Evolutionary conservation across 306 rosid genomes (phyloP), one percentile per base, ranked within the genome.

Genomic region (Vicia sativa): DNA sequence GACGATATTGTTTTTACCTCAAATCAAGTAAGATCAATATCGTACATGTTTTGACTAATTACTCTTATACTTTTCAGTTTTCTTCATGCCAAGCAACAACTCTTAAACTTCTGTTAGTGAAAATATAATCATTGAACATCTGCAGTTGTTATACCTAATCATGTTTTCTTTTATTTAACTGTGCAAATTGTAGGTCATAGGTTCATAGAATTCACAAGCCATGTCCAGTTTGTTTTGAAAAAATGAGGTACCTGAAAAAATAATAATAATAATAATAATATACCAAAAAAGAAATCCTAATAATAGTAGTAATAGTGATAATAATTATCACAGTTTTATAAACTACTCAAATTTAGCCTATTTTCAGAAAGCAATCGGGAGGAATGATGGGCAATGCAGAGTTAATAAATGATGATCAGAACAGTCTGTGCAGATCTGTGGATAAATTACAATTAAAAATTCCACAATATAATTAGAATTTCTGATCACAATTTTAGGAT

Each of bases 111-210:
- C 16, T 45, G 46, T 42, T 41, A 28, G 31, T 50, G 58, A 28
- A 67, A 60, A 72, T 41, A 62, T 59, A 54, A 54, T 63, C 21
- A 15, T 18, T 11, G 54, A 41, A 69, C 75, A 65, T 63, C 44
- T 73, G 49, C 46, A 19, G 7, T 61, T 18, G 59, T 68, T 52
- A 41, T 75, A 25, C 44, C 28, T 50, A 9, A n/a, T 28, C 2
- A 9, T 46, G 42, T 15, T 39, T 46, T 65, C 65, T 45, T 46
- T 48, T 23, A 57, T 35, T 26, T 13, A 31, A 45, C 11, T 75
- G 37, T 7, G 4, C 52, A 65, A 34, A 42, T 44, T 8, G 53
- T 50, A 66, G 65, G 67, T 44, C 16, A 10, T 26, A 35, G 23
- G 37, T 25, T 44, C 8, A 9, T 52, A 48, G 23, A 15, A 6